A percentile compares a stretch with the other conserved stretches of the same genome.
phyloP scores from a whole-genome alignment of 345 rosid species.

The Gossypium turneri region DNA sequence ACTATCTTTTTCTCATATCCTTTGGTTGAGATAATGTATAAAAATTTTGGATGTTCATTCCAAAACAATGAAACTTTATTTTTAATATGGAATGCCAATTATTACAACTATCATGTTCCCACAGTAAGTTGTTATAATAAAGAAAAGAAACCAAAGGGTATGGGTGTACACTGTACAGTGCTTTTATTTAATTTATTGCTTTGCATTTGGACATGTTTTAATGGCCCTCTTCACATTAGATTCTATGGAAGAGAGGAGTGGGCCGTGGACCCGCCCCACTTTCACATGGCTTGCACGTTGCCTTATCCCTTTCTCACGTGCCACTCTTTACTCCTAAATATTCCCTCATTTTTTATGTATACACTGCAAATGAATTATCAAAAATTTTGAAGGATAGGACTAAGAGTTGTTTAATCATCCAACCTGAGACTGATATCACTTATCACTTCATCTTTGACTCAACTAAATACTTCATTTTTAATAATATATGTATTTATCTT shows the following conservation, averaged over 20 bases:
- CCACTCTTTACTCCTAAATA: conserved; percentile 46
- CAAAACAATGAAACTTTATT: too few relatives aligned
- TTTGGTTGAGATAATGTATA: conserved; percentile 13
- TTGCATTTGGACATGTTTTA: conserved; percentile 29
- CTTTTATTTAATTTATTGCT: not conserved
- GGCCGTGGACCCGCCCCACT: conserved; percentile 44
- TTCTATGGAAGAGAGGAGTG: conserved; percentile 24
- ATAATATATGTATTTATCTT: not conserved
- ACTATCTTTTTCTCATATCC: not conserved
- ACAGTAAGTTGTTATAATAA: conserved; percentile 4
- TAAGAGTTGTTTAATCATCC: too few relatives aligned
- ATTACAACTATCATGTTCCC: conserved; percentile 40
- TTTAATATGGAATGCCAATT: conserved; percentile 8
- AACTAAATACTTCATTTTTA: too few relatives aligned
- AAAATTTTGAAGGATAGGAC: too few relatives aligned
- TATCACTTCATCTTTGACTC: too few relatives aligned
- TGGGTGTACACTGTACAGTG: not conserved
- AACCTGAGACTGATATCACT: too few relatives aligned
- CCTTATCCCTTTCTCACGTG: conserved; percentile 44
- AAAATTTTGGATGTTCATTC: not conserved
- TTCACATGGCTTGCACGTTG: conserved; percentile 67
- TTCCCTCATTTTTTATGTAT: not conserved
- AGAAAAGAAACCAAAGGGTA: not conserved
- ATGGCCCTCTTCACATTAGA: conserved; percentile 24
- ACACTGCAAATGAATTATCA: too few relatives aligned